Conservation (phyloP, 169 alveolate species). For the Eimeria tenella region DNA sequence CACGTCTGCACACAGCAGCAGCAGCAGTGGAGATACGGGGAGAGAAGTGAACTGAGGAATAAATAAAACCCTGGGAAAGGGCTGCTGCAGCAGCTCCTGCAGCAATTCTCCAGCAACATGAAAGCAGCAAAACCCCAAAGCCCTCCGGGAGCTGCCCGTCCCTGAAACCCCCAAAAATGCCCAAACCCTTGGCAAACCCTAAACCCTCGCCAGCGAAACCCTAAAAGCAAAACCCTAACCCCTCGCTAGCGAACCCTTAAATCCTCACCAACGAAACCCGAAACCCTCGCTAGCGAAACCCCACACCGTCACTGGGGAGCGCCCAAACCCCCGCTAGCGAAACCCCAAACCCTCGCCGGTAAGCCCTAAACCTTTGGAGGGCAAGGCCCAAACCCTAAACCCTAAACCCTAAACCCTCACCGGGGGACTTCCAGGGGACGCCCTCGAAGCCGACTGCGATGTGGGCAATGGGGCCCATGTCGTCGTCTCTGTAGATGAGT, state of each 20-base stretch:
- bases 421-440: constrained; percentile 95
- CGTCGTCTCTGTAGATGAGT: constrained; percentile 84
- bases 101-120: too few relatives aligned
- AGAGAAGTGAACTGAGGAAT: not conserved
- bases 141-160: too few relatives aligned
- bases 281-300: constrained; percentile 90
- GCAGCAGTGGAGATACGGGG: constrained; percentile 39
- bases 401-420: constrained; percentile 48
- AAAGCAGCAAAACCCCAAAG: too few relatives aligned
- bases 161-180: not conserved
- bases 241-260: constrained; percentile 93
- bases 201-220: not conserved
- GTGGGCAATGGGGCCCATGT: constrained; percentile 92
- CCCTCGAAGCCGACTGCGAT: constrained; percentile 95
- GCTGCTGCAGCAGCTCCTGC: too few relatives aligned
- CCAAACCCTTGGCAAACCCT: not conserved
- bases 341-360: too few relatives aligned
- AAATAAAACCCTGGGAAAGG: not conserved
- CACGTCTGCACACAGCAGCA: constrained; percentile 82
- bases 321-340: too few relatives aligned
- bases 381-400: constrained; percentile 6
- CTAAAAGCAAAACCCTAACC: not conserved
- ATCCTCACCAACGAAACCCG: not conserved
- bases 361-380: too few relatives aligned
- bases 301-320: constrained; percentile 76